Conservation (phyloP, 768 basidiomycete genomes). For the Suillus plorans region DNA sequence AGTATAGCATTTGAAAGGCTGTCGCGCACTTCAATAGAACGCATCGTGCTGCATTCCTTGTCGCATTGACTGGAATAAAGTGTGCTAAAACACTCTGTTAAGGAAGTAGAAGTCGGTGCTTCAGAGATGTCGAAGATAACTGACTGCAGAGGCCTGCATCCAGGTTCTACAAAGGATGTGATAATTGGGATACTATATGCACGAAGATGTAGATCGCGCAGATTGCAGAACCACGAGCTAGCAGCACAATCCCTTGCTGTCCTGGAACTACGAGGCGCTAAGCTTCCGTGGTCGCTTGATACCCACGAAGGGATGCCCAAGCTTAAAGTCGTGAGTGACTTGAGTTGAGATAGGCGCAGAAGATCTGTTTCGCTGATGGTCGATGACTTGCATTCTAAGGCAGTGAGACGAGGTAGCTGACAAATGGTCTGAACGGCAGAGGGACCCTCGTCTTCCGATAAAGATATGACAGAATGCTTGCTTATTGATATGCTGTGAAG, state of each 20-base stretch:
- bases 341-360: not conserved
- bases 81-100: slow-evolving; percentile 1
- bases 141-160: not conserved
- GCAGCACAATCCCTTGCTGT: not conserved
- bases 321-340: not conserved
- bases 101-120: not conserved
- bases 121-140: slow-evolving; percentile 2
- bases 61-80: not conserved
- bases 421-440: not conserved
- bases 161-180: not conserved
- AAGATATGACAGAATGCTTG: slow-evolving; percentile 1
- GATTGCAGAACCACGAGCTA: not conserved
- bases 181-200: not conserved
- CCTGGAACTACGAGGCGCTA: not conserved
- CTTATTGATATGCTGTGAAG: slow-evolving; percentile 1
- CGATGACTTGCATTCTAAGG: slow-evolving; percentile 1
- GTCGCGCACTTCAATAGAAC: not conserved
- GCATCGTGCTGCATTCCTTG: not conserved
- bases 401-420: not conserved
- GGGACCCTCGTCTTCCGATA: not conserved
- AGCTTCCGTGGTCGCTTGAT: not conserved
- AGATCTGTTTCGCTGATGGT: slow-evolving; percentile 3
- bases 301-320: slow-evolving; percentile 1
- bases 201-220: not conserved
- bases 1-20: not conserved